These are phyloP conservation scores for Amanita polypyramis DNA, from an alignment of 768 basidiomycete species.

Conservation along the genomic window DNA sequence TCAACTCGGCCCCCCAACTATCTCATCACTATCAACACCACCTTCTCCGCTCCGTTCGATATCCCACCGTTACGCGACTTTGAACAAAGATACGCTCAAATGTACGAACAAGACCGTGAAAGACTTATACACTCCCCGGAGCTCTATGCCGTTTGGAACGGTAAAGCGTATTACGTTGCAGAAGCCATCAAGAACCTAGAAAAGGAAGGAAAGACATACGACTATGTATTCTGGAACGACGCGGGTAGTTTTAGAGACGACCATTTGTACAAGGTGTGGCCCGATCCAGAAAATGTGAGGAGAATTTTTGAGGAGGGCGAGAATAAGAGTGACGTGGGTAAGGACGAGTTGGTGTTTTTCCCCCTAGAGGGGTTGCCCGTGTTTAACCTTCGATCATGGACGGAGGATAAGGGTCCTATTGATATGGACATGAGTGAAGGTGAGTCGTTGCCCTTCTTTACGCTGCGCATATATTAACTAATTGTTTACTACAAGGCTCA, in stretches of 20 bases:
- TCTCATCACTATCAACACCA: constrained; percentile 33
- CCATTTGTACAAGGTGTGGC: constrained; percentile 39
- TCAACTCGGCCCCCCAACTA: constrained; percentile 19
- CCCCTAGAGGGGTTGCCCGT: constrained; percentile 30
- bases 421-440: constrained; percentile 44
- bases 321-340: constrained; percentile 16
- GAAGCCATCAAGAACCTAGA: constrained; percentile 24
- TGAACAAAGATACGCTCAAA: constrained; percentile 24
- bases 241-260: constrained; percentile 39
- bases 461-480: neutral
- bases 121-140: constrained; percentile 30
- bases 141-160: constrained; percentile 46
- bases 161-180: constrained; percentile 40
- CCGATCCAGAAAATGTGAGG: constrained; percentile 28
- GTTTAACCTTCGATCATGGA: constrained; percentile 24
- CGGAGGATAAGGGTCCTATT: constrained; percentile 35
- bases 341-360: constrained; percentile 40
- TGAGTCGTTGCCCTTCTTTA: constrained; percentile 13
- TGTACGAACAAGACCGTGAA: constrained; percentile 38
- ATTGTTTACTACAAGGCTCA: constrained; percentile 28
- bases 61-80: constrained; percentile 32
- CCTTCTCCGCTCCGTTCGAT: constrained; percentile 33
- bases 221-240: constrained; percentile 51
- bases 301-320: constrained; percentile 28
- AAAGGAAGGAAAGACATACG: constrained; percentile 22